Evolutionary conservation across 1,284 basidiomycete species (phyloP), one percentile per base, ranked within the genome.

Genomic region (Chalciporus sp.): DNA sequence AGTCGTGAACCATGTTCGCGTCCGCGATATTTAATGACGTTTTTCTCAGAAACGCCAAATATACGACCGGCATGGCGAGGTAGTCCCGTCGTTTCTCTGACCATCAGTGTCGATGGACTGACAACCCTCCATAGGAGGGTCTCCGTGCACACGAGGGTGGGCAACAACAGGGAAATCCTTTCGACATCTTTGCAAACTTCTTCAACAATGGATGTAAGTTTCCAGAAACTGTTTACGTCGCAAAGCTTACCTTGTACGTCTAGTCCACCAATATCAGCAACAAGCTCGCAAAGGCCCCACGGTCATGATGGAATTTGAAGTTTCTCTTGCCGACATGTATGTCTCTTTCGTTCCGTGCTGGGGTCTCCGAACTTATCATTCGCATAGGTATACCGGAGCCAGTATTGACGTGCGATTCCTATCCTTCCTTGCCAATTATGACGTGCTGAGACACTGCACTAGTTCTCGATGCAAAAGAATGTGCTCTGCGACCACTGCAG

Each of bases 401-500:
- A 90, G 80, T 56, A 85, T 94, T 62, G 94, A 95, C 69, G 92
- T 92, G 61, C 48, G 86, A 73, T 31, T 33, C 37, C 11, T 37
- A 11, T 23, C 42, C 11, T 37, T 35, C 28, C 5, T 47, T 23
- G 41, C 3, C 43, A 41, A 3, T 17, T 17, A 7, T 31, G 12
- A 17, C 35, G 3, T 14, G 5, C 27, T 66, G 27, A 69, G 33
- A n/a, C 26, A 31, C 58, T 17, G 9, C 8, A 44, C n/a, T 59
- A 95, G 91, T 95, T 97, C 73, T 86, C 88, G 76, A 82, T 96
- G 64, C 90, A 87, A 67, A 94, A 95, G 68, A 84, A 85, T 54
- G 84, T 95, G 43, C 85, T 98, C 28, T 97, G 95, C 67, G 91
- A 95, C 68, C 89, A 95, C 68, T 98, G 95, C 73, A 85, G 93